Evolutionary conservation across 371 early-diverging fungal species (phyloP).

Genomic region (Zychaea mexicana): DNA sequence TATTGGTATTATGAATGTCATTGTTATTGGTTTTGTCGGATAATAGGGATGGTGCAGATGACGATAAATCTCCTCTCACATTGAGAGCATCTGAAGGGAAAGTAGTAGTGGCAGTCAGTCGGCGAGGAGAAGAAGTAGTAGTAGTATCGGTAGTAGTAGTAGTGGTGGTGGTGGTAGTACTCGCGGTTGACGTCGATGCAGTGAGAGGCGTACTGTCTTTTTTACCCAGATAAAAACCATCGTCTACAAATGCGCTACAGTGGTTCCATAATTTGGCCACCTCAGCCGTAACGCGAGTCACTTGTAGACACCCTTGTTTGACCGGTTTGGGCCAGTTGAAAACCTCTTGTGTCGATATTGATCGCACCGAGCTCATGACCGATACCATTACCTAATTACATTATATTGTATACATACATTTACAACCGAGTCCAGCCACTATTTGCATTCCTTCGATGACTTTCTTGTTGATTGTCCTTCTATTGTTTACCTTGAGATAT

Average conservation of each 20-base stretch:
- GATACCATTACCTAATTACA: constrained; percentile 35
- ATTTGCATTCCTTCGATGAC: no score
- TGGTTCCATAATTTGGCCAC: constrained; percentile 52
- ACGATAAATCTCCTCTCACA: neutral
- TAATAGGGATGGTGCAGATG: neutral
- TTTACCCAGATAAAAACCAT: constrained; percentile 24
- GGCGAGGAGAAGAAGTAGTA: no score
- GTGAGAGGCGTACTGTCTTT: neutral
- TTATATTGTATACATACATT: no score
- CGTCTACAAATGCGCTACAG: constrained; percentile 37
- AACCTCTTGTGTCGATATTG: constrained; percentile 46
- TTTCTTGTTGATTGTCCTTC: neutral
- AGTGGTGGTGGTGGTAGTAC: neutral
- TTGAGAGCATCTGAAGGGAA: neutral
- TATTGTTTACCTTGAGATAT: constrained; percentile 38
- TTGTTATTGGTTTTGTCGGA: neutral
- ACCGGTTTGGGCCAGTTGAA: constrained; percentile 45
- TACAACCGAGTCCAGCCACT: no score
- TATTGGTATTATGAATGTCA: neutral
- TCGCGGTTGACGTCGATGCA: neutral
- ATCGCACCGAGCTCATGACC: constrained; percentile 41
- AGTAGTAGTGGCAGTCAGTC: neutral
- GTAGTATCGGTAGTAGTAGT: neutral
- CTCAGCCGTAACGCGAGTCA: constrained; percentile 52
- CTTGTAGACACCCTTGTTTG: constrained; percentile 48